Evolutionary conservation across 805 yeast species (phyloP), one percentile per base, ranked within the genome.

Genomic region (Suhomyces kilbournensis): DNA sequence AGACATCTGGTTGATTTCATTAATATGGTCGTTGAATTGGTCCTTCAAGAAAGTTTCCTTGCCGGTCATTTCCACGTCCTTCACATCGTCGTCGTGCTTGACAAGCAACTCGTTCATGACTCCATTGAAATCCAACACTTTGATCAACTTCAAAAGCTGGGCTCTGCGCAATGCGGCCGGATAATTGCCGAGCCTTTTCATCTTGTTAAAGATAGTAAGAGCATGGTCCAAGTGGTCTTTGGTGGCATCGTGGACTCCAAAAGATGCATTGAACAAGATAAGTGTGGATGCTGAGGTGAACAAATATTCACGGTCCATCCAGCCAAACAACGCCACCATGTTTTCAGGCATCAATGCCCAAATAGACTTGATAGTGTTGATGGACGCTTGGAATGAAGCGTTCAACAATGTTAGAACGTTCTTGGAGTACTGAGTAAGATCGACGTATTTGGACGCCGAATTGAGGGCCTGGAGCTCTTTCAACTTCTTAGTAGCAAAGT

Each of bases 291-390:
- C 83, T 0, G 92, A 82, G 0, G 91, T 87, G 65, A 86, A 88
- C 22, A 88, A 70, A 62, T 88, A 88, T 61, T 88, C 96, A 60
- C 96, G 75, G 63, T 88, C 96, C 93, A 88, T 87, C 75, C 89
- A 88, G 2, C 96, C 94, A 69, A 88, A 88, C 44, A 87, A 67
- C 0, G 96, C 93, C n/a, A 88, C 85, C 90, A 86, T 85, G 57
- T 86, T 86, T 52, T 85, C 88, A 0, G 88, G 89, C 63, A 85
- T 74, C 46, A 88, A 70, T 0, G 86, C 84, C 93, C 93, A 87
- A 3, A 88, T 70, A 0, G 87, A 82, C 56, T 89, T 74, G 39
- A 88, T 81, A 0, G 91, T 84, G 62, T 87, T 86, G 46, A 88
- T 85, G 0, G 92, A 86, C 0, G 91, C 93, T 63, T 87, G 93